These are phyloP conservation scores for Saccharum officinarum DNA, from an alignment of 176 grass and related monocot species.

Conservation along the genomic window DNA sequence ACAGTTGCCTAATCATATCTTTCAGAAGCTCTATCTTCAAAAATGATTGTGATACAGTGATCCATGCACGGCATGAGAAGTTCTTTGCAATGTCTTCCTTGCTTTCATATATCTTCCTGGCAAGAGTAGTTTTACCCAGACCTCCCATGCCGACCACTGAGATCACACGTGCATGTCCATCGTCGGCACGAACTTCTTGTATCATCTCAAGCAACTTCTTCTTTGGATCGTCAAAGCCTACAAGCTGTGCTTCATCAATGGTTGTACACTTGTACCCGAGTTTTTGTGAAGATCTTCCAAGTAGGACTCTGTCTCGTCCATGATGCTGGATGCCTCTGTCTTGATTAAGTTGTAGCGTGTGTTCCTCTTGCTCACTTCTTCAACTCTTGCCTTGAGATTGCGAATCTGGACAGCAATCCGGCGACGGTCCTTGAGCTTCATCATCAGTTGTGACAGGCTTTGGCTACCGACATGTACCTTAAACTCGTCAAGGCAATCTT, in stretches of 20 bases:
- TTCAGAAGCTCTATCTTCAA: background rate
- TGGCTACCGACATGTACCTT: background rate
- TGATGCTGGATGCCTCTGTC: background rate
- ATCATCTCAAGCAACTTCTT: background rate
- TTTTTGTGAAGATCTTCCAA: no score
- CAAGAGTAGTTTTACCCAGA: slow-evolving; percentile 43
- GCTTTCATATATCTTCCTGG: background rate
- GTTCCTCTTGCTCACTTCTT: slow-evolving; percentile 31
- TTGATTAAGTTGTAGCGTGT: slow-evolving; percentile 6
- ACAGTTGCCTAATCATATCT: slow-evolving; percentile 1
- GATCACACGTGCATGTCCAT: no score
- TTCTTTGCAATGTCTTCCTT: background rate
- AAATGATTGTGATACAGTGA: slow-evolving; percentile 39
- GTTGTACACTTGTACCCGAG: background rate
- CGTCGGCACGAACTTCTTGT: no score
- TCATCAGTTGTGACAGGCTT: background rate
- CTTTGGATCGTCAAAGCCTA: background rate
- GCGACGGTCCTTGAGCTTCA: background rate
- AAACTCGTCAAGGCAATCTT: slow-evolving; percentile 35
- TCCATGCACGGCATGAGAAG: slow-evolving; percentile 29
- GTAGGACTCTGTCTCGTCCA: background rate
- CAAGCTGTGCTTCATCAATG: background rate
- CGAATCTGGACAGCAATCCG: slow-evolving; percentile 15
- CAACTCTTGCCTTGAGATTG: slow-evolving; percentile 19
- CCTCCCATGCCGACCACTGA: slow-evolving; percentile 20